Evolutionary conservation across 345 rosid genomes (phyloP).

Genomic region (Populus simonii): DNA sequence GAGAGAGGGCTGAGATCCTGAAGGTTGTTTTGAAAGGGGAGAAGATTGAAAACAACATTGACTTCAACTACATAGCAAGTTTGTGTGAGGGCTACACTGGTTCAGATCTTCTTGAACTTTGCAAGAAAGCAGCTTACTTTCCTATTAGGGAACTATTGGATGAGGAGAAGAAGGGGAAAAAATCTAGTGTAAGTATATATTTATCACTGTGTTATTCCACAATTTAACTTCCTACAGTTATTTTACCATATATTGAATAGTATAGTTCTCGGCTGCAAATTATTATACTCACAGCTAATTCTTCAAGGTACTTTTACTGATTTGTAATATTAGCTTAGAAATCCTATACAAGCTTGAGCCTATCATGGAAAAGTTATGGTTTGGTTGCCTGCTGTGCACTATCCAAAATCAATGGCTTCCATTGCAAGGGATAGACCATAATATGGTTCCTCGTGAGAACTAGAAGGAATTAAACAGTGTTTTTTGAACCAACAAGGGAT

Average conservation of each 20-base stretch:
- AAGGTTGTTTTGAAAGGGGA: slow-evolving; percentile 84
- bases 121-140: slow-evolving; percentile 95
- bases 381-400: background rate
- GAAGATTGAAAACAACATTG: slow-evolving; percentile 56
- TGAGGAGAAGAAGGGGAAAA: slow-evolving; percentile 78
- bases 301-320: background rate
- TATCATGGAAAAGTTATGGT: background rate
- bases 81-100: slow-evolving; percentile 85
- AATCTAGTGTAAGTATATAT: slow-evolving; percentile 47
- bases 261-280: background rate
- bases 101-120: slow-evolving; percentile 90
- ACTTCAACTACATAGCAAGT: slow-evolving; percentile 63
- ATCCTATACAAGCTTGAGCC: background rate
- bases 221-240: too few relatives aligned
- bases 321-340: background rate
- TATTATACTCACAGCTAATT: too few relatives aligned
- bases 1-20: slow-evolving; percentile 73
- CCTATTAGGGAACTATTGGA: slow-evolving; percentile 79
- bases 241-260: too few relatives aligned
- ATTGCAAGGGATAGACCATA: background rate
- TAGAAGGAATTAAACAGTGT: too few relatives aligned
- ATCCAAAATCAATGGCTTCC: background rate
- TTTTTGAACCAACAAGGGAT: too few relatives aligned
- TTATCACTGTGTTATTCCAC: background rate
- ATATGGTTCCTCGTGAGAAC: background rate